Evolutionary conservation across 2,329 filamentous ascomycete species (phyloP), one percentile per base, ranked within the genome.

Genomic region (Nectriaceae sp.): DNA sequence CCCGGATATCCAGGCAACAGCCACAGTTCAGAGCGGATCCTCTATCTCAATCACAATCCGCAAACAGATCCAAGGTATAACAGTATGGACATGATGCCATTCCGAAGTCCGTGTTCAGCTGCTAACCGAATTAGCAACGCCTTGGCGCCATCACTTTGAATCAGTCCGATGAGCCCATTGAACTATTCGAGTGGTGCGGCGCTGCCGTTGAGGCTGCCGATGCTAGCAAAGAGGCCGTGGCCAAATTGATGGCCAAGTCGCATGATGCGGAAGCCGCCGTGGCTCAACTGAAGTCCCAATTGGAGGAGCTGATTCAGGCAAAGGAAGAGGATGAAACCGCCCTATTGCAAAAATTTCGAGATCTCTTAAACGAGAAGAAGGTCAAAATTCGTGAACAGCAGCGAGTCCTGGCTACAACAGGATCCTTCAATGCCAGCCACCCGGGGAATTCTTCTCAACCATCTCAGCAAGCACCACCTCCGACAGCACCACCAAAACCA

Each of bases 351-450:
- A 90, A 89, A 64, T 90, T 90, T 58, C 78, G 82, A 46, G 75
- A 81, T 46, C 72, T 93, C 2, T 71, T 92, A 2, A 92, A 92
- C 58, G 82, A 87, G 65, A 93, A 93, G 72, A 92, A 92, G 68
- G 73, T 85, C 44, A 91, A 89, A 69, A 91, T 92, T 42, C 73
- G 88, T 37, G 81, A 90, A 59, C 87, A 90, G 68, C 84, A 88
- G 59, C 77, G 80, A 33, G 68, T 88, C 18, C 68, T 90, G 20
- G 66, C 33, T 16, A n/a, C 71, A 3, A 56, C 70, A 2, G 74
- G 74, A 3, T 75, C 77, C 44, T 64, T 75, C 29, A 70, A 75
- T 46, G 46, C 38, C 26, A 65, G 53, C 65, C 66, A 36, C 53
- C 66, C 48, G 53, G 59, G 51, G 56, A 48, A 10, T 50, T 62